Base-by-base conservation (phyloP, 2,329 filamentous ascomycete genomes). In the Verticillium klebahnii region DNA sequence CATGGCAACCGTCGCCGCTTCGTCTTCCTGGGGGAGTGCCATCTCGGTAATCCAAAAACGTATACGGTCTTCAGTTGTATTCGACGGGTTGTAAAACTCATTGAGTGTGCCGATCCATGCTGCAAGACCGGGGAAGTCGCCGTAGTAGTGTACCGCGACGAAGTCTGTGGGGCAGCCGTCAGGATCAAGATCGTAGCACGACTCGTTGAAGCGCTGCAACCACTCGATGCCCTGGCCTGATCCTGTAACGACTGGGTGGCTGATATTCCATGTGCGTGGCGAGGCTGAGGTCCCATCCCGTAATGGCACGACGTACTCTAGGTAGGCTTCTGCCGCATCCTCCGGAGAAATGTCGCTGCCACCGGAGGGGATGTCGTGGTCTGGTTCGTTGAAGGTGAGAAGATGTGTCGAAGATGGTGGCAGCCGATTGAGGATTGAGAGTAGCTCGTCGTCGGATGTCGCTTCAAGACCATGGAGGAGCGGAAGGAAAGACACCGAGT, bases 361-460 rank as follows among this genome's bases (percentile, higher is more conserved):
- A 11, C 77, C 77, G 0, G 74, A 73, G 8, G 71, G 70, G 2
- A 71, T 76, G 6, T 71, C 72, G 0, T 76, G 76, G 60, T 79
- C 77, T 1, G 77, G 77, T 60, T 79, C 77, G 62, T 79, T 79
- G 61, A 79, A 79, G 0, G 70, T 70, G 23, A 79, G 70, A 2
- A 79, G 67, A 56, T 77, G 74, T 0, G 71, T 77, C 0, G 77
- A 77, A 1, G 73, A 72, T 4, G 63, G 63, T 0, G 75, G 71
- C 1, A 78, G 67, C 0, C 52, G 55, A 56, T 65, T 61, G 8
- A 78, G 67, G 2, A 67, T 67, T 2, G 66, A 59, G 19, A 63
- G 60, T 1, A 76, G 68, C 3, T 70, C 61, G 1, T 65, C 59
- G 36, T 72, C 68, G 0, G 66, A 63, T 2, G 74, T 72, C 54